Evolutionary conservation across 345 rosid genomes (phyloP).

Genomic region (Aquilaria sinensis): DNA sequence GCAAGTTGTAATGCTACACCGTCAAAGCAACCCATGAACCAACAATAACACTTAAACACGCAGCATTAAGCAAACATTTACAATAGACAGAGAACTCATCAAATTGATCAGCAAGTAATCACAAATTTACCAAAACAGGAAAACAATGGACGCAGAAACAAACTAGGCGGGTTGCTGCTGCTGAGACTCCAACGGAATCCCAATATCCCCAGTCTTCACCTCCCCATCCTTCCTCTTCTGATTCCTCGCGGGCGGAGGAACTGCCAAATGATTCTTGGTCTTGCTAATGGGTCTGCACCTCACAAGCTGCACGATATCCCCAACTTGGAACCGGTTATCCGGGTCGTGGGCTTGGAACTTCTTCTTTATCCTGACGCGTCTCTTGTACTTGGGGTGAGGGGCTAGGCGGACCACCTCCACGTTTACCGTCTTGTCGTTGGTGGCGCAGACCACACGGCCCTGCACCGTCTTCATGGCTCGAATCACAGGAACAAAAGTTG

Average conservation of each 20-base stretch:
- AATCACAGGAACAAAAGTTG: slow-evolving; percentile 34
- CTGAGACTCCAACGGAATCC: slow-evolving; percentile 65
- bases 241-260: slow-evolving; percentile 33
- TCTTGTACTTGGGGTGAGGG: slow-evolving; percentile 84
- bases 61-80: slow-evolving; percentile 3
- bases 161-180: slow-evolving; percentile 28
- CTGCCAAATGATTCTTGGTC: slow-evolving; percentile 67
- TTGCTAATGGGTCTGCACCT: slow-evolving; percentile 81
- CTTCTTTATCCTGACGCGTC: slow-evolving; percentile 83
- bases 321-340: slow-evolving; percentile 68
- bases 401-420: slow-evolving; percentile 75
- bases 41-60: not conserved
- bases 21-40: no score
- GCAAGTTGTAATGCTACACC: no score
- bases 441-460: slow-evolving; percentile 77
- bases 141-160: slow-evolving; percentile 1
- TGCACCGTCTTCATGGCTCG: slow-evolving; percentile 70
- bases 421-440: slow-evolving; percentile 79
- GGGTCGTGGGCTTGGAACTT: slow-evolving; percentile 95
- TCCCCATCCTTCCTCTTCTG: slow-evolving; percentile 19
- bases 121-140: slow-evolving; percentile 21
- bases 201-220: slow-evolving; percentile 38
- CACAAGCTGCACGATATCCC: slow-evolving; percentile 69
- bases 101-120: not conserved
- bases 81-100: not conserved